Evolutionary conservation across 768 basidiomycete species (phyloP).

Genomic region (Mycena crocata): DNA sequence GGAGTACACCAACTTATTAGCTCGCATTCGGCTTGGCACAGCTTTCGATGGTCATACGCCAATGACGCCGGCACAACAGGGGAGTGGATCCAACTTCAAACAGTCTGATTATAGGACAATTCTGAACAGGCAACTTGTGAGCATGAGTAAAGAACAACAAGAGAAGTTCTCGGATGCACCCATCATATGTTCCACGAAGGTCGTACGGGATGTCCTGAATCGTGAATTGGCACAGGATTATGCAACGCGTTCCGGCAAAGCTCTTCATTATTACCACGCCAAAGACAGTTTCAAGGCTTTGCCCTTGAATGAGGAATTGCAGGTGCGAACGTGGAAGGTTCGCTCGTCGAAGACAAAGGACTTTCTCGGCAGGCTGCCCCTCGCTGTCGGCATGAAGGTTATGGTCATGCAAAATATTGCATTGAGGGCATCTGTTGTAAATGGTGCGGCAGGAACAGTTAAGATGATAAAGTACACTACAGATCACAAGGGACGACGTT

Average conservation of each 20-base stretch:
- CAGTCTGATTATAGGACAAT: not conserved
- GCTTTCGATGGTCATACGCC: not conserved
- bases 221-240: not conserved
- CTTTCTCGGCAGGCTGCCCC: not conserved
- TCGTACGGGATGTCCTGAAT: not conserved
- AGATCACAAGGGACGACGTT: not conserved
- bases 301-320: not conserved
- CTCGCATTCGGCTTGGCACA: not conserved
- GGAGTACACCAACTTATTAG: slow-evolving; percentile 2
- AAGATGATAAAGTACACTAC: not conserved
- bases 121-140: not conserved
- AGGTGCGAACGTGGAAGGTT: not conserved
- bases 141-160: not conserved
- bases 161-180: not conserved
- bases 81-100: not conserved
- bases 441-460: not conserved
- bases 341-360: not conserved
- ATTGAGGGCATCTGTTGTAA: not conserved
- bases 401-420: slow-evolving; percentile 13
- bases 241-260: not conserved
- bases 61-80: not conserved
- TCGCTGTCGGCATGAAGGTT: not conserved
- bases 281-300: not conserved
- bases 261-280: not conserved
- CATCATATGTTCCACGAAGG: not conserved